Evolutionary conservation across 345 rosid species (phyloP).

Genomic region (Balakata baccata): DNA sequence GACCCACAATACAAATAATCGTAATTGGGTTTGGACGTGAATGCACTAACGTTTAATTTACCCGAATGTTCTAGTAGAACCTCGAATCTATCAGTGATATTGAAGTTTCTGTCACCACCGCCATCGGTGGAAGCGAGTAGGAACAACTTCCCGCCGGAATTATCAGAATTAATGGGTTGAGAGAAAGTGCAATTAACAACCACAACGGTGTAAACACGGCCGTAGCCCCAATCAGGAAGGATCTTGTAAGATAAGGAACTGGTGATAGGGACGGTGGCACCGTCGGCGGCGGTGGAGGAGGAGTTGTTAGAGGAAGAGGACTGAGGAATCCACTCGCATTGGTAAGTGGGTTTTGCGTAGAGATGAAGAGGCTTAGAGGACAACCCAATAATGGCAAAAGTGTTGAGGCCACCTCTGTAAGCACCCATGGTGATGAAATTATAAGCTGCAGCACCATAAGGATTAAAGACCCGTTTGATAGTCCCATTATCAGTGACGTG

Average conservation of each 20-base stretch:
- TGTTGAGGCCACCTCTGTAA: slow-evolving; percentile 70
- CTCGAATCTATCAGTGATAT: slow-evolving; percentile 56
- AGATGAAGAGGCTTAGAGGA: slow-evolving; percentile 86
- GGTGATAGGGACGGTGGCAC: slow-evolving; percentile 16
- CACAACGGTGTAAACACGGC: slow-evolving; percentile 81
- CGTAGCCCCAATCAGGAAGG: slow-evolving; percentile 94
- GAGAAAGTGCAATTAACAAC: slow-evolving; percentile 80
- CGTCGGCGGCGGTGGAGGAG: slow-evolving; percentile 11
- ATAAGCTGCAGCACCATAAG: slow-evolving; percentile 73
- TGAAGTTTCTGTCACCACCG: slow-evolving; percentile 54
- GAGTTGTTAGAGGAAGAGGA: background rate
- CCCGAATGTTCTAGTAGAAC: slow-evolving; percentile 50
- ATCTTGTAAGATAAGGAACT: slow-evolving; percentile 41
- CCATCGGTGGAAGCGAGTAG: slow-evolving; percentile 71
- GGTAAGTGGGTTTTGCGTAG: slow-evolving; percentile 57
- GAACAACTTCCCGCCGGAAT: slow-evolving; percentile 67
- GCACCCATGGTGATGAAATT: slow-evolving; percentile 74
- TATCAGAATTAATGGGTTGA: slow-evolving; percentile 44
- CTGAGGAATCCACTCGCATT: slow-evolving; percentile 64
- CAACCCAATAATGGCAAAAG: slow-evolving; percentile 70
- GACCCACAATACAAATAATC: slow-evolving; percentile 90
- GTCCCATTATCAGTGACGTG: slow-evolving; percentile 43
- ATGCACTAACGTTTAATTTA: slow-evolving; percentile 36
- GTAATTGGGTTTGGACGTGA: slow-evolving; percentile 50
- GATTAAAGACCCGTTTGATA: slow-evolving; percentile 56